Conservation (phyloP, 2,329 filamentous ascomycete species). For the Fusarium circinatum region DNA sequence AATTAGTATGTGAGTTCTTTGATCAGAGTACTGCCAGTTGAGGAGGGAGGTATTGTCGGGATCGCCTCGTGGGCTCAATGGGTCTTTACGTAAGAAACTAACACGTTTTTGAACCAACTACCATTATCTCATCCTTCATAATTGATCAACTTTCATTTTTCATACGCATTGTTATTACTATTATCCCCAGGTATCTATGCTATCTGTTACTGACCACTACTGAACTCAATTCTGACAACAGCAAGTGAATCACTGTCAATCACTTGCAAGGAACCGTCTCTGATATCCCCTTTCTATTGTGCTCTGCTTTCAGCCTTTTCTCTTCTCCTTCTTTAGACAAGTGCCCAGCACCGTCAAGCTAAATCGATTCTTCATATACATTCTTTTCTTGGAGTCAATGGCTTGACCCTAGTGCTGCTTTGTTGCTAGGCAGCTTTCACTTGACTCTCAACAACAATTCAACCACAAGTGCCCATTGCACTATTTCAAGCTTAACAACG, state of each 20-base stretch:
- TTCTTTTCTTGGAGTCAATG: not conserved
- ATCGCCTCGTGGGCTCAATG: not conserved
- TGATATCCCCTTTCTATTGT: not conserved
- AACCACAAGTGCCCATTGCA: not conserved
- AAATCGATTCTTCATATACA: not conserved
- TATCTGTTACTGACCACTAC: not conserved
- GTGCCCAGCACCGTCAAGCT: conserved; percentile 5
- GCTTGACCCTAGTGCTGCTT: not conserved
- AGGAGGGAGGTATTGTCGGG: not conserved
- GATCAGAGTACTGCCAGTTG: not conserved
- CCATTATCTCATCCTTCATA: not conserved
- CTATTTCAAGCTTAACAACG: not conserved
- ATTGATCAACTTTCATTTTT: not conserved
- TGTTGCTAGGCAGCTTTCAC: not conserved
- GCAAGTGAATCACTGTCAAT: conserved; percentile 12
- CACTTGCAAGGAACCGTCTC: not conserved
- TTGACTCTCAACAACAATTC: not conserved
- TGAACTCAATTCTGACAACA: not conserved
- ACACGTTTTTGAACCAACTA: not conserved
- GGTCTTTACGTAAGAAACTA: not conserved
- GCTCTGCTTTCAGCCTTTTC: not conserved
- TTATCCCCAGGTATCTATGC: not conserved
- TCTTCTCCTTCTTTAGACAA: not conserved
- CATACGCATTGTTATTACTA: not conserved
- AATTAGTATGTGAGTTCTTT: not conserved